These are phyloP conservation scores for Trametes sanguinea DNA, from an alignment of 768 basidiomycete species.

Conservation along the genomic window DNA sequence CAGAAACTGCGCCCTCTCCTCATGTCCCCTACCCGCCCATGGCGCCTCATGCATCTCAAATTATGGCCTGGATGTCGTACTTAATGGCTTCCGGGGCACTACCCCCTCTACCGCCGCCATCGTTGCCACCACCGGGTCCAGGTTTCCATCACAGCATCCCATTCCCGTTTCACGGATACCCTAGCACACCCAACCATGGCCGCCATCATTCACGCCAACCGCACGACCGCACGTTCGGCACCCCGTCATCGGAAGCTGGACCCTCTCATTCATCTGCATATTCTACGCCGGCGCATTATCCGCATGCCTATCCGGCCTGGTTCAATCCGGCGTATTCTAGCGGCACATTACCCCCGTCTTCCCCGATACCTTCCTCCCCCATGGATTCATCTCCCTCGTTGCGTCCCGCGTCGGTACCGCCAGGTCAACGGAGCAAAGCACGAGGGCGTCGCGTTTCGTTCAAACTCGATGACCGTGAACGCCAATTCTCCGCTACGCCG, in stretches of 20 bases:
- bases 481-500: conserved; percentile 17
- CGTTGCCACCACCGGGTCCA: conserved; percentile 24
- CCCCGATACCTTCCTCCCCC: conserved; percentile 45
- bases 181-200: conserved; percentile 23
- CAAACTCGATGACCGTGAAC: conserved; percentile 36
- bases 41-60: conserved; percentile 1
- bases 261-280: conserved; percentile 29
- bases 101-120: conserved; percentile 11
- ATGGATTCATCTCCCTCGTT: conserved; percentile 20
- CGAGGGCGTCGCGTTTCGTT: conserved; percentile 62
- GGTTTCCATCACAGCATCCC: conserved; percentile 11
- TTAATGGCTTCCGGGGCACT: conserved; percentile 36
- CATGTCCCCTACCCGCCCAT: not conserved
- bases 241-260: conserved; percentile 32
- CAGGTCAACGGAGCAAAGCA: conserved; percentile 51
- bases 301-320: conserved; percentile 40
- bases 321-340: conserved; percentile 49
- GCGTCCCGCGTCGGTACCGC: conserved; percentile 23
- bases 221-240: conserved; percentile 29
- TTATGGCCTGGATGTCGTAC: conserved; percentile 41
- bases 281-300: conserved; percentile 38
- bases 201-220: not conserved
- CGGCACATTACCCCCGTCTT: conserved; percentile 54
- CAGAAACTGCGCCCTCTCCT: not conserved
- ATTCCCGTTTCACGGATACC: conserved; percentile 20